Conservation (phyloP, 305 asterid genomes). For the Vinca major region DNA sequence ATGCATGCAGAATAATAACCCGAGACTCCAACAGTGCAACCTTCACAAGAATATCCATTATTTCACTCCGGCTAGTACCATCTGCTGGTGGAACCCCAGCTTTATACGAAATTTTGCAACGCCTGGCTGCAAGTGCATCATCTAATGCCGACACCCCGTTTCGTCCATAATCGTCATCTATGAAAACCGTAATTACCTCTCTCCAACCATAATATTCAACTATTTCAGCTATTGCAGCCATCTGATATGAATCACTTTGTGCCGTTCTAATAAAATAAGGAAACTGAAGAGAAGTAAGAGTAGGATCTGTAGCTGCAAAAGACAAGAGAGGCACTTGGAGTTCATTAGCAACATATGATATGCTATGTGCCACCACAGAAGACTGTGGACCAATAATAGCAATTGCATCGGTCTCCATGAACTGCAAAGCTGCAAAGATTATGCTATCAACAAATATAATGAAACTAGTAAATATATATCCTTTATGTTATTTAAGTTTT, state of each 20-base stretch:
- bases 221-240: slow-evolving; percentile 40
- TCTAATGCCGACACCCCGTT: slow-evolving; percentile 40
- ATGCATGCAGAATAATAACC: slow-evolving; percentile 37
- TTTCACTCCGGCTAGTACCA: slow-evolving; percentile 14
- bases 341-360: slow-evolving; percentile 32
- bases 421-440: slow-evolving; percentile 32
- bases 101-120: slow-evolving; percentile 33
- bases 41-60: slow-evolving; percentile 36
- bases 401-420: slow-evolving; percentile 36
- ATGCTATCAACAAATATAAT: background rate
- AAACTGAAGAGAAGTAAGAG: slow-evolving; percentile 36
- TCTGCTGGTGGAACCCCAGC: slow-evolving; percentile 34
- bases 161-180: slow-evolving; percentile 45
- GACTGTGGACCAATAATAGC: slow-evolving; percentile 50
- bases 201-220: slow-evolving; percentile 35
- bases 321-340: slow-evolving; percentile 45
- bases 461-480: background rate
- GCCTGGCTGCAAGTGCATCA: slow-evolving; percentile 36
- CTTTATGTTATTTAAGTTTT: background rate
- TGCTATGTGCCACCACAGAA: slow-evolving; percentile 37
- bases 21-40: slow-evolving; percentile 38
- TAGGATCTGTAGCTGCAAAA: slow-evolving; percentile 42
- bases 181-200: slow-evolving; percentile 29
- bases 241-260: slow-evolving; percentile 39
- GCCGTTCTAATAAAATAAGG: slow-evolving; percentile 45